Evolutionary conservation across 495 filamentous ascomycete genomes (phyloP).

Genomic region (Corynascus novoguineensis): DNA sequence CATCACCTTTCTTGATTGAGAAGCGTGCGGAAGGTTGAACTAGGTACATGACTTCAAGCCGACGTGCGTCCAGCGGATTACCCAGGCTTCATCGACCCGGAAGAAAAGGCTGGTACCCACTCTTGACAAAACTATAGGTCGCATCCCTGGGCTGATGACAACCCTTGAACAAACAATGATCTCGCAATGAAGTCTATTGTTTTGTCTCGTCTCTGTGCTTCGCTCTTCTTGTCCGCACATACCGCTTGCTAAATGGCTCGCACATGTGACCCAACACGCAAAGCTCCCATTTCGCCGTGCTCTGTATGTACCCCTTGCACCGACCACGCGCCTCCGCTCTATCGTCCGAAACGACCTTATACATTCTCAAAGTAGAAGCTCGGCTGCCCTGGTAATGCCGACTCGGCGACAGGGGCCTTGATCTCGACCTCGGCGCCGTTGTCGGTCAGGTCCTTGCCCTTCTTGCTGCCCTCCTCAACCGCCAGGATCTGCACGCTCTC

Average conservation of each 20-base stretch:
- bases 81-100: no score
- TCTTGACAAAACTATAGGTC: no score
- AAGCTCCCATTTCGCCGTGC: background rate
- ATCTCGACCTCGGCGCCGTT: conserved; percentile 50
- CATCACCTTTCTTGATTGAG: no score
- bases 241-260: background rate
- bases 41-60: no score
- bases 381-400: conserved; percentile 72
- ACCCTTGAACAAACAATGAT: background rate
- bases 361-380: conserved; percentile 76
- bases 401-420: conserved; percentile 54
- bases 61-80: no score
- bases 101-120: no score
- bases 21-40: no score
- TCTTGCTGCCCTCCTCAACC: conserved; percentile 66
- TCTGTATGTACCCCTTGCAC: background rate
- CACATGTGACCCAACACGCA: background rate
- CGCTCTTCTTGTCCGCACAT: background rate
- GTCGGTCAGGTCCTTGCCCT: conserved; percentile 48
- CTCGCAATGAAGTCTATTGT: conserved; percentile 11
- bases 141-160: background rate
- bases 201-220: background rate
- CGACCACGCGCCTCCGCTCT: no score
- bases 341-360: no score
- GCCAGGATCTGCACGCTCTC: conserved; percentile 58